Evolutionary conservation across 805 yeast genomes (phyloP).

Genomic region (Candida qinlingensis): DNA sequence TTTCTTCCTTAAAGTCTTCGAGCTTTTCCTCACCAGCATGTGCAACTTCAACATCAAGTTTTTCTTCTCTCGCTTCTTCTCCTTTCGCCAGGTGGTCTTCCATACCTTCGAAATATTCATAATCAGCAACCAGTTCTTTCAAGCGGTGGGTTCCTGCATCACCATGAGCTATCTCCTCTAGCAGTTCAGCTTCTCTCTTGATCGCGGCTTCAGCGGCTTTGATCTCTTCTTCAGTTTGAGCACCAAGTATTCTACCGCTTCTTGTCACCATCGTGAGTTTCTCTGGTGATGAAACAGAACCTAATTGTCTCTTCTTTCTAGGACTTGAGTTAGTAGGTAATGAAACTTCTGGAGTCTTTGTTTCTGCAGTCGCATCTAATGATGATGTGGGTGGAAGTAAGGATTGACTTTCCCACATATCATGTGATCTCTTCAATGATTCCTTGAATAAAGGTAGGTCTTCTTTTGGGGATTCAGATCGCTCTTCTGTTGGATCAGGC

Average conservation of each 20-base stretch:
- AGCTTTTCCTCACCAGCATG: not conserved
- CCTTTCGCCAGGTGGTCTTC: not conserved
- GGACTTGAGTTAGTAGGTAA: not conserved
- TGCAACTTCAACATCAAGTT: not conserved
- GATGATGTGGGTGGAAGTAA: not conserved
- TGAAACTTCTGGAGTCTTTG: not conserved
- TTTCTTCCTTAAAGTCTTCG: too few species aligned
- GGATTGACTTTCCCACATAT: not conserved
- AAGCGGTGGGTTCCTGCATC: slow-evolving; percentile 3
- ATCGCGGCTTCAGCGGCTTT: slow-evolving; percentile 19
- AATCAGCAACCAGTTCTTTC: slow-evolving; percentile 12
- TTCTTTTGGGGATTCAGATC: not conserved
- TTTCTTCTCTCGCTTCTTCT: not conserved
- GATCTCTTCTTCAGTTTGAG: slow-evolving; percentile 22
- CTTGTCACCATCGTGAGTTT: slow-evolving; percentile 26
- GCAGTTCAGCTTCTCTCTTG: slow-evolving; percentile 16
- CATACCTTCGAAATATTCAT: slow-evolving; percentile 13
- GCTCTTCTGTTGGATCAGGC: not conserved
- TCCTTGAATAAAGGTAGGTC: not conserved
- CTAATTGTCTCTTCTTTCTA: not conserved
- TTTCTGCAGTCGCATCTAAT: not conserved
- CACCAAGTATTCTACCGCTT: slow-evolving; percentile 28
- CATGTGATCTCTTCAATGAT: not conserved
- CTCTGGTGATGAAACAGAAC: not conserved
- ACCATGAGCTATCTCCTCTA: slow-evolving; percentile 20